Evolutionary conservation across 148 eudicot genomes (phyloP).

Genomic region (Linanthus parryae): DNA sequence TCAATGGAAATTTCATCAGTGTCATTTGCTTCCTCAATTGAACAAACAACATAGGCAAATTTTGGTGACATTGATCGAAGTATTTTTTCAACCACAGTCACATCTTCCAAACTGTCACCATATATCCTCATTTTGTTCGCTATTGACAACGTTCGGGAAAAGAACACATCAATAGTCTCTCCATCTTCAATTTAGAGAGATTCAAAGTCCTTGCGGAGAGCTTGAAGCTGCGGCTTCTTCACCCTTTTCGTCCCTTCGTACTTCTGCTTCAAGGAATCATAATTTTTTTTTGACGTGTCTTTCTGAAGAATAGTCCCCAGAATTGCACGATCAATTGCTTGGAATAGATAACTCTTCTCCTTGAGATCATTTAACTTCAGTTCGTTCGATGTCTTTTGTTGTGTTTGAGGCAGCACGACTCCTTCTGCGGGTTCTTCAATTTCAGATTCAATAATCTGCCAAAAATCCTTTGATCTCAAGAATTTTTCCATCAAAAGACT

Average conservation of each 20-base stretch:
- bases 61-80: too few species aligned
- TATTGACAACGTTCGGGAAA: neutral
- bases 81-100: too few species aligned
- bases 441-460: neutral
- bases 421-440: neutral
- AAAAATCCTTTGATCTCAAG: too few species aligned
- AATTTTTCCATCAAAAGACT: too few species aligned
- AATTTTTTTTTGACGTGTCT: neutral
- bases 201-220: neutral
- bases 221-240: neutral
- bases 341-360: neutral
- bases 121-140: neutral
- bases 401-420: neutral
- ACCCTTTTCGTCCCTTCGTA: neutral
- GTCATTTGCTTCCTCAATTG: too few species aligned
- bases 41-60: too few species aligned
- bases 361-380: neutral
- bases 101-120: neutral
- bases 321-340: neutral
- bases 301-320: constrained; percentile 1
- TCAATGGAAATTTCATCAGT: neutral
- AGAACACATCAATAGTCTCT: neutral
- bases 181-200: neutral
- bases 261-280: neutral
- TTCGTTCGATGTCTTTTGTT: neutral